These are phyloP conservation scores for Ophiognomonia clavigignenti-juglandacearum DNA, from an alignment of 2,329 filamentous ascomycete species.

Conservation along the genomic window DNA sequence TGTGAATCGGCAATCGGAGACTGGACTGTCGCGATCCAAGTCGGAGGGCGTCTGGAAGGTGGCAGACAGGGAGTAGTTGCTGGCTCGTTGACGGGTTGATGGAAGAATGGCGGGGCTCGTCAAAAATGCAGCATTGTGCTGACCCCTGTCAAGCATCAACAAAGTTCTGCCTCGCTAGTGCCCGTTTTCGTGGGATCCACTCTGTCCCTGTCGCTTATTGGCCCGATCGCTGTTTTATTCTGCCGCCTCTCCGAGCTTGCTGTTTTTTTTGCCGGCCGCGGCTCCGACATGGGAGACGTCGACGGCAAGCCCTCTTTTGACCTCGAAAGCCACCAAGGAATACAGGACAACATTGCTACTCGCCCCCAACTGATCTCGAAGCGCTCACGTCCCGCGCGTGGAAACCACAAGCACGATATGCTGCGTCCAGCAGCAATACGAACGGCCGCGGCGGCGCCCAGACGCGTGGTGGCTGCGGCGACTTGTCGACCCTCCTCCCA, in stretches of 20 bases:
- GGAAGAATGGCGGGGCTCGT: conserved; percentile 9
- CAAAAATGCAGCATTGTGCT: conserved; percentile 16
- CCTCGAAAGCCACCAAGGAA: background rate
- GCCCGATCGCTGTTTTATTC: conserved; percentile 13
- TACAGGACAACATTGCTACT: background rate
- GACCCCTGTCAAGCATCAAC: background rate
- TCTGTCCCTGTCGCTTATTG: background rate
- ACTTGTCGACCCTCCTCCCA: background rate
- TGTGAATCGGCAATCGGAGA: background rate
- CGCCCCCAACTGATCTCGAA: background rate
- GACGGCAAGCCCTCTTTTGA: background rate
- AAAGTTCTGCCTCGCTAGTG: conserved; percentile 2
- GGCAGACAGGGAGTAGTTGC: background rate
- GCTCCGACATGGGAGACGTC: conserved; percentile 6
- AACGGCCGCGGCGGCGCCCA: conserved; percentile 6
- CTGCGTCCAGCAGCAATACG: conserved; percentile 11
- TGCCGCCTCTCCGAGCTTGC: conserved; percentile 3
- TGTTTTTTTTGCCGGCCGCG: conserved; percentile 3
- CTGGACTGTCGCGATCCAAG: background rate
- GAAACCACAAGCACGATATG: background rate
- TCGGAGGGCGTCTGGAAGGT: background rate
- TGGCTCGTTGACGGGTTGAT: background rate
- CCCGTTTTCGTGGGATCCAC: conserved; percentile 17
- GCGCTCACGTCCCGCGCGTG: background rate
- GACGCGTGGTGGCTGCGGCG: conserved; percentile 3